Conservation (phyloP, 495 filamentous ascomycete species). For the Monascus purpureus region DNA sequence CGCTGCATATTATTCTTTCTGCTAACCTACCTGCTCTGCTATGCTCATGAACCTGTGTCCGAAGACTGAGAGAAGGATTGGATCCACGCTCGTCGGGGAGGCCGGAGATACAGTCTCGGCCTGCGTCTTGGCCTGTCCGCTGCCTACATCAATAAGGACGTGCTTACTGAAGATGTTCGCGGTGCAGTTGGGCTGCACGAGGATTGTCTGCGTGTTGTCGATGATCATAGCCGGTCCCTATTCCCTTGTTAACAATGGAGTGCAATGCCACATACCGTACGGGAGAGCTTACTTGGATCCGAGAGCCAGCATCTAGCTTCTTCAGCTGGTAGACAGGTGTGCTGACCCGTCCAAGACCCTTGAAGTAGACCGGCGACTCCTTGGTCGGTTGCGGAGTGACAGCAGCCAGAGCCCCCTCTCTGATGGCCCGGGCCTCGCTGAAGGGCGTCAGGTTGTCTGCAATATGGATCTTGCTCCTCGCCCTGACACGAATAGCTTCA, state of each 20-base stretch:
- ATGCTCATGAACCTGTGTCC: slow-evolving; percentile 98
- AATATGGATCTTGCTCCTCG: slow-evolving; percentile 25
- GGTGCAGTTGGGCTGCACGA: slow-evolving; percentile 67
- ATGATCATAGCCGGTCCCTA: slow-evolving; percentile 86
- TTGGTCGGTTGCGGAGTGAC: slow-evolving; percentile 14
- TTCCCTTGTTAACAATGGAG: too few species aligned
- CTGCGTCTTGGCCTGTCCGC: slow-evolving; percentile 44
- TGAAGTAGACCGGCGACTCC: slow-evolving; percentile 33
- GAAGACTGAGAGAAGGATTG: slow-evolving; percentile 91
- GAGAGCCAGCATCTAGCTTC: slow-evolving; percentile 60
- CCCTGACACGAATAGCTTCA: slow-evolving; percentile 39
- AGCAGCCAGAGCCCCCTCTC: slow-evolving; percentile 16
- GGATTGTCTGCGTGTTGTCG: slow-evolving; percentile 91
- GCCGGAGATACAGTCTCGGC: slow-evolving; percentile 60
- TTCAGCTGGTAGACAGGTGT: slow-evolving; percentile 79
- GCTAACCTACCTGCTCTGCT: slow-evolving; percentile 90
- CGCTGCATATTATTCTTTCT: too few species aligned
- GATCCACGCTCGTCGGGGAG: too few species aligned
- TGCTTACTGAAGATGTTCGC: slow-evolving; percentile 28
- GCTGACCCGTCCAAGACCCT: slow-evolving; percentile 50
- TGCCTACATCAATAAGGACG: slow-evolving; percentile 38
- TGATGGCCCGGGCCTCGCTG: slow-evolving; percentile 22
- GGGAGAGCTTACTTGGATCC: too few species aligned
- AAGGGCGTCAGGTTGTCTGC: slow-evolving; percentile 25
- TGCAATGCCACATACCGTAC: too few species aligned